Conservation (phyloP, 129 eudicot species). For the Smallanthus sonchifolius region DNA sequence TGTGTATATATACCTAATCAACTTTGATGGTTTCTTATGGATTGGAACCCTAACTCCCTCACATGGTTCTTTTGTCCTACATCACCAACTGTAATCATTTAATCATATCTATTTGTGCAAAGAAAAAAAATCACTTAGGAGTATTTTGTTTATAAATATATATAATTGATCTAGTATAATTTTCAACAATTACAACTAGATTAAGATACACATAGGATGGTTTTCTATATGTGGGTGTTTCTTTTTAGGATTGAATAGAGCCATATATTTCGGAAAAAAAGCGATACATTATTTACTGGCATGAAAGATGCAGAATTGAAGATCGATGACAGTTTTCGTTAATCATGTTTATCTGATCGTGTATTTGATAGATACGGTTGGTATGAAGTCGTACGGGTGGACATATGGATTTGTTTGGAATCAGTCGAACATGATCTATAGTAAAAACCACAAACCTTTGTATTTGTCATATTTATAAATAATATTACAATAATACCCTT, state of each 20-base stretch:
- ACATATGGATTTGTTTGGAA: no score
- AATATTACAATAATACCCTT: no score
- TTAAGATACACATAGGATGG: not conserved
- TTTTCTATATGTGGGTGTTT: not conserved
- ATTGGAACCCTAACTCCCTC: slow-evolving; percentile 17
- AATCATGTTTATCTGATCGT: no score
- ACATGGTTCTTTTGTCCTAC: slow-evolving; percentile 20
- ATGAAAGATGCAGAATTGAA: no score
- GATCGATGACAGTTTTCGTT: no score
- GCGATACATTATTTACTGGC: not conserved
- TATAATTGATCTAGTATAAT: not conserved
- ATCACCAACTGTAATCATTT: slow-evolving; percentile 13
- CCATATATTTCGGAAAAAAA: not conserved
- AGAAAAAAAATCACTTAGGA: not conserved
- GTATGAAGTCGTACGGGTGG: no score
- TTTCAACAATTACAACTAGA: not conserved
- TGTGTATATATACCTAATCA: not conserved
- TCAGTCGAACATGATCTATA: no score
- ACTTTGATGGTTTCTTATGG: slow-evolving; percentile 18
- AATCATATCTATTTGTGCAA: not conserved
- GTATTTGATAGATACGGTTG: no score
- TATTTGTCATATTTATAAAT: no score
- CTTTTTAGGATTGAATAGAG: not conserved
- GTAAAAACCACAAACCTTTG: no score
- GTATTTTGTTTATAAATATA: not conserved